These are phyloP conservation scores for Dictyophora rubrovolvata DNA, from an alignment of 768 basidiomycete genomes.

Conservation along the genomic window DNA sequence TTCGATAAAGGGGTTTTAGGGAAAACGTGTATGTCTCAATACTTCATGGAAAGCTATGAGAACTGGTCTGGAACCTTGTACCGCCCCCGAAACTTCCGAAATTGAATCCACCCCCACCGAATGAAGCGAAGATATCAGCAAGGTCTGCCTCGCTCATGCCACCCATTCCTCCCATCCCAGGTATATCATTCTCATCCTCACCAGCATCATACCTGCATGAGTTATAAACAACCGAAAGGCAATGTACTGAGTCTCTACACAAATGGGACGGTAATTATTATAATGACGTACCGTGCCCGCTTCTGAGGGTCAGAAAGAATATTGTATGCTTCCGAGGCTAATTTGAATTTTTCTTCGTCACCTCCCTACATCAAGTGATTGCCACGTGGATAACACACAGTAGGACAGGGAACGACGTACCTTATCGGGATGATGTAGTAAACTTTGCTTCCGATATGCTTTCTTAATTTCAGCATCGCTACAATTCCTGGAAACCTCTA, in stretches of 20 bases:
- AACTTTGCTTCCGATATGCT: conserved; percentile 77
- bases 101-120: conserved; percentile 31
- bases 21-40: too few species aligned
- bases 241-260: not conserved
- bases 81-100: not conserved
- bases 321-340: conserved; percentile 71
- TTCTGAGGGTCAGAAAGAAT: conserved; percentile 70
- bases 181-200: conserved; percentile 55
- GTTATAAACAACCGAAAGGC: not conserved
- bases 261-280: not conserved
- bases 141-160: conserved; percentile 36
- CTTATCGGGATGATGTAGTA: conserved; percentile 84
- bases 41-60: too few species aligned
- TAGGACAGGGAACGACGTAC: conserved; percentile 23
- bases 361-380: conserved; percentile 49
- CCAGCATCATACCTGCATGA: conserved; percentile 52
- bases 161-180: conserved; percentile 24
- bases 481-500: conserved; percentile 46
- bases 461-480: conserved; percentile 75
- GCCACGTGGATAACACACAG: not conserved
- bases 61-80: not conserved
- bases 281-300: conserved; percentile 35
- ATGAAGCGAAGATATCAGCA: conserved; percentile 55
- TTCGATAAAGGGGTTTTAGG: too few species aligned
- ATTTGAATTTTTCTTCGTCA: conserved; percentile 93